phyloP scores from a whole-genome alignment of 2,329 filamentous ascomycete genomes.

The Cladosporium colombiae region DNA sequence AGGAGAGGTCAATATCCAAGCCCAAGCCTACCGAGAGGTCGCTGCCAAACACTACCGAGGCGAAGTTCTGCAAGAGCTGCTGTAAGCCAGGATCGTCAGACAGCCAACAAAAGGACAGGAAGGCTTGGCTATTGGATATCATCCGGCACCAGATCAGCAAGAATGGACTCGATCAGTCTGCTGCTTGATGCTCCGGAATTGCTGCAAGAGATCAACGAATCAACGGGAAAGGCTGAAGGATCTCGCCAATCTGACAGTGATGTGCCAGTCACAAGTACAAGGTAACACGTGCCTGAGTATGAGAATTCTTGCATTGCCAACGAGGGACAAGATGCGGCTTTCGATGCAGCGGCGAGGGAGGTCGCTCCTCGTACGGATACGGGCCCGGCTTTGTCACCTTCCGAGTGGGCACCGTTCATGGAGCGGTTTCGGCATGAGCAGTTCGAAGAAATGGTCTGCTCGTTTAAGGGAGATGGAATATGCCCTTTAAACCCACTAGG shows the following conservation, averaged over 20 bases:
- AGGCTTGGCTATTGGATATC: neutral
- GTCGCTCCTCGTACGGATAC: neutral
- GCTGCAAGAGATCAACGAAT: neutral
- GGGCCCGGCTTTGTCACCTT: neutral
- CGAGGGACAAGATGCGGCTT: neutral
- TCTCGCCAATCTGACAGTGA: neutral
- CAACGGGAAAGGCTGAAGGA: neutral
- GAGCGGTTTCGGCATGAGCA: neutral
- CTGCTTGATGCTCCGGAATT: neutral
- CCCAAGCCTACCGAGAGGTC: neutral
- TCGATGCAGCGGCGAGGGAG: neutral
- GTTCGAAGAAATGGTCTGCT: neutral
- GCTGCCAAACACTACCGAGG: neutral
- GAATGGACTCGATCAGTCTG: neutral
- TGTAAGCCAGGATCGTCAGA: neutral
- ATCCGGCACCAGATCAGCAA: neutral
- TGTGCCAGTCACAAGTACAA: neutral
- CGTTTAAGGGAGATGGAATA: neutral
- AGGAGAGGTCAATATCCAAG: too few relatives aligned
- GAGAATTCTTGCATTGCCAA: neutral
- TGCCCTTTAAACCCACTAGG: neutral
- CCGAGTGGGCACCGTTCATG: neutral
- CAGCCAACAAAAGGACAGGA: neutral
- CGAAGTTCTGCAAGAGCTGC: neutral
- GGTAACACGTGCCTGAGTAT: neutral